Conservation (phyloP, 306 rosid species). For the Coriaria nepalensis region DNA sequence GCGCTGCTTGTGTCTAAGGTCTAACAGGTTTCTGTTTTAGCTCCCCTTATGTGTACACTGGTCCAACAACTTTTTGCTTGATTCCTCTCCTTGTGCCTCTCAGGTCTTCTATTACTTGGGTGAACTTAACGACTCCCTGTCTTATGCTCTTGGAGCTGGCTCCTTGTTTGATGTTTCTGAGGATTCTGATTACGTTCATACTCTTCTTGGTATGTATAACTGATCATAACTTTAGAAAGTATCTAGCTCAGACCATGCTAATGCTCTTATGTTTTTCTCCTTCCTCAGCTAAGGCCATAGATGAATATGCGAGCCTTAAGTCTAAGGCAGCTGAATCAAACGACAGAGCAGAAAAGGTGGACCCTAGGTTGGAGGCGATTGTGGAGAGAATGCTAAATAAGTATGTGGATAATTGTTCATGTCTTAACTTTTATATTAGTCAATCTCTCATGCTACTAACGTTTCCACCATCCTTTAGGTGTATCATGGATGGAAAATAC, state of each 20-base stretch:
- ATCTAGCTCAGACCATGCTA: background rate
- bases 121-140: constrained; percentile 80
- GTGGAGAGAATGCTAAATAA: constrained; percentile 95
- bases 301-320: constrained; percentile 84
- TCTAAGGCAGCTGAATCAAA: constrained; percentile 71
- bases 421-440: background rate
- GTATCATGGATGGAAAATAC: constrained; percentile 83
- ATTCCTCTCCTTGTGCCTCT: background rate
- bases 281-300: constrained; percentile 84
- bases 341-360: constrained; percentile 42
- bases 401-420: constrained; percentile 30
- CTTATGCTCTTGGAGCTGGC: constrained; percentile 97
- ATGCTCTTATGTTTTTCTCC: constrained; percentile 17
- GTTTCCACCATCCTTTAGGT: constrained; percentile 35
- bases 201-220: constrained; percentile 68
- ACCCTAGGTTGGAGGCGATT: constrained; percentile 85
- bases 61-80: background rate
- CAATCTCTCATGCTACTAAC: constrained; percentile 1
- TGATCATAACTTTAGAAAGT: background rate
- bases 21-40: constrained; percentile 2
- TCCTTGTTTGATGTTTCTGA: constrained; percentile 81
- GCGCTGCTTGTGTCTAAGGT: constrained; percentile 94
- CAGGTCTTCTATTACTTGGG: constrained; percentile 96
- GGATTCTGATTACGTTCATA: constrained; percentile 88
- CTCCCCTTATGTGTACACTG: background rate